phyloP scores from a whole-genome alignment of 1,139 yeast species.

The Suhomyces chickasaworum region DNA sequence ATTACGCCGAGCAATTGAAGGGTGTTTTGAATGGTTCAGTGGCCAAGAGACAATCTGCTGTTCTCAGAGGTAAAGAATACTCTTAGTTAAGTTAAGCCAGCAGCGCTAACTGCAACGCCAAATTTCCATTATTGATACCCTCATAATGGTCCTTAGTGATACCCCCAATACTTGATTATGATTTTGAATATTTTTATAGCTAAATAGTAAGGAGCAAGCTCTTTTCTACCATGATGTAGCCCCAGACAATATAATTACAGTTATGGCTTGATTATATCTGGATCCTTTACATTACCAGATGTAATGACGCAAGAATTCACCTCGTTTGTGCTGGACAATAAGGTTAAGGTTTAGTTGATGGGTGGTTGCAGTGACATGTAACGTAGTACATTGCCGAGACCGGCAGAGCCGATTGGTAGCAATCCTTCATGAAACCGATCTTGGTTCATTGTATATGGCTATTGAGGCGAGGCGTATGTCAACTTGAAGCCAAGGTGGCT shows the following conservation, averaged over 20 bases:
- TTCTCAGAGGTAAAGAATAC: constrained; percentile 1
- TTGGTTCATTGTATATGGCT: neutral
- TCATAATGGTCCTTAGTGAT: neutral
- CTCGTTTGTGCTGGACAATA: neutral
- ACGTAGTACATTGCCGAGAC: too few relatives aligned
- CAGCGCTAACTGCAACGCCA: too few relatives aligned
- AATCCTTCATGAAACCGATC: constrained; percentile 9
- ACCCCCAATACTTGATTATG: neutral
- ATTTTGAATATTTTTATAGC: neutral
- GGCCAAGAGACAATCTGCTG: neutral
- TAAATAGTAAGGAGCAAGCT: neutral
- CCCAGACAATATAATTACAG: neutral
- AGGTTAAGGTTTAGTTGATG: neutral
- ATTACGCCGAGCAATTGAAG: constrained; percentile 20
- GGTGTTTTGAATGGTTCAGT: constrained; percentile 10
- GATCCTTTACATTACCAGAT: neutral
- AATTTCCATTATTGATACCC: neutral
- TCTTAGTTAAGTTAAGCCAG: neutral
- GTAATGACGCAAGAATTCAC: neutral
- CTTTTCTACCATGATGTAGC: neutral
- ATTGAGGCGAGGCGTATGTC: neutral
- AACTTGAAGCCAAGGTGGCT: neutral
- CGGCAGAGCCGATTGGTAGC: neutral
- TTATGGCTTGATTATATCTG: neutral
- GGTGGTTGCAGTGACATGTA: neutral